Evolutionary conservation across 306 rosid genomes (phyloP).

Genomic region (Malus sieversii): DNA sequence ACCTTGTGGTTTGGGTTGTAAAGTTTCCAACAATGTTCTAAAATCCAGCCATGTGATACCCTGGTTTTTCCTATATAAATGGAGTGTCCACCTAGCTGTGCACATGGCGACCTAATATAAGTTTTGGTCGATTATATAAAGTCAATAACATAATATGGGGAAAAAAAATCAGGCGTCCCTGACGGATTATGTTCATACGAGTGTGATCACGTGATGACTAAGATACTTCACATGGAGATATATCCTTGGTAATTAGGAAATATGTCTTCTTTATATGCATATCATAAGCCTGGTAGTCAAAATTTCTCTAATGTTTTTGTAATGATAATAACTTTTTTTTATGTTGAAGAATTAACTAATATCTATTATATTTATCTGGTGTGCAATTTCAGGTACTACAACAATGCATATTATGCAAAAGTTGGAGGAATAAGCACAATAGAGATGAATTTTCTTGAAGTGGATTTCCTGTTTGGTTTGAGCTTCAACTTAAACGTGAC

Average conservation of each 20-base stretch:
- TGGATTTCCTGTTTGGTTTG: conserved; percentile 87
- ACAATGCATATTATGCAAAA: conserved; percentile 96
- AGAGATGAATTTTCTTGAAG: conserved; percentile 91
- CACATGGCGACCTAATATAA: neutral
- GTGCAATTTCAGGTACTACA: conserved; percentile 59
- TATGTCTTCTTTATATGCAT: neutral
- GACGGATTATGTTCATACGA: neutral
- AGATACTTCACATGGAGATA: too few relatives aligned
- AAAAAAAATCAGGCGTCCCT: too few relatives aligned
- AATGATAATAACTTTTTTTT: neutral
- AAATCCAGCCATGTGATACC: conserved; percentile 15
- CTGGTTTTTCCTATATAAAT: neutral
- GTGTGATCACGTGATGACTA: too few relatives aligned
- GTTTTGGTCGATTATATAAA: neutral
- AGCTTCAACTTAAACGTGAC: conserved; percentile 80
- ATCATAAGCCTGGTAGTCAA: neutral
- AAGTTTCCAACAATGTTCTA: neutral
- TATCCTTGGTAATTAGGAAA: neutral
- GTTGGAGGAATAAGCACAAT: conserved; percentile 89
- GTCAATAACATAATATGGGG: neutral
- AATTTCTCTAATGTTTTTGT: neutral
- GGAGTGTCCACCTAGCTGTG: neutral
- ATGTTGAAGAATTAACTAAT: neutral
- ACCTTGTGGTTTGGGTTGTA: neutral
- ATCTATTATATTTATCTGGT: neutral